These are phyloP conservation scores for Claviceps lovelessii DNA, from an alignment of 2,329 filamentous ascomycete genomes.

Conservation along the genomic window DNA sequence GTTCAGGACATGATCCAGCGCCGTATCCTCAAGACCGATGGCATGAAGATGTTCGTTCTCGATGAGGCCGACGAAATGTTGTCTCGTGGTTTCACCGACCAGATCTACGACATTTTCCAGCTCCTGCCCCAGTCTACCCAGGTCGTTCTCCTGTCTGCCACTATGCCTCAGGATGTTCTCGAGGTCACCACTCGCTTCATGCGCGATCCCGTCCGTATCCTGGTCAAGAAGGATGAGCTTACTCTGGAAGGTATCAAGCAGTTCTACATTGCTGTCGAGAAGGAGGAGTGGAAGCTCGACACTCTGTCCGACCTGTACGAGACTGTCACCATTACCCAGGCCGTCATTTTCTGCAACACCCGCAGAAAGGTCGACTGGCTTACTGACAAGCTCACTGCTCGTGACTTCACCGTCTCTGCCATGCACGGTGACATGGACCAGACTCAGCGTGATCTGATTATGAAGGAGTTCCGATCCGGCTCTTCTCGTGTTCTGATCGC, in stretches of 20 bases:
- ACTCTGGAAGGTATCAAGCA: constrained; percentile 99
- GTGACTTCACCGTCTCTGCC: constrained; percentile 97
- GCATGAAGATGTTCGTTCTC: constrained; percentile 99
- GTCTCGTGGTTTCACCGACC: constrained; percentile 98
- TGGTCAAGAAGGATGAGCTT: constrained; percentile 99
- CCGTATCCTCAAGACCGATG: constrained; percentile 88
- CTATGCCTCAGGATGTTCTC: constrained; percentile 96
- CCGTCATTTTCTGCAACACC: constrained; percentile 99
- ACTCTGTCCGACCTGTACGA: constrained; percentile 98
- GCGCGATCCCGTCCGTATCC: constrained; percentile 95
- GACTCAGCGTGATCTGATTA: constrained; percentile 93
- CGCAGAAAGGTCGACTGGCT: constrained; percentile 99
- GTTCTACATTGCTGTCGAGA: constrained; percentile 99
- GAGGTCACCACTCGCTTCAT: constrained; percentile 99
- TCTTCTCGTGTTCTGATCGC: constrained; percentile 97
- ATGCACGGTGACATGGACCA: constrained; percentile 99
- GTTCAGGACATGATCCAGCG: constrained; percentile 99
- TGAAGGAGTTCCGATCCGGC: constrained; percentile 99
- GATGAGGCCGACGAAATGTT: constrained; percentile 99
- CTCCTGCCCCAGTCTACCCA: constrained; percentile 95
- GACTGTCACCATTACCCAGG: constrained; percentile 98
- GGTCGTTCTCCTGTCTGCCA: constrained; percentile 94
- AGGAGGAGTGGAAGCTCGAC: constrained; percentile 99
- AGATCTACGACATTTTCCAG: constrained; percentile 99
- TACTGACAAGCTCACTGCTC: constrained; percentile 94